Percentiles rank a stretch among this genome's conserved stretches.
Evolutionary conservation across 257 asterid genomes (phyloP).

Genomic region (Nyctanthes arbortristis): DNA sequence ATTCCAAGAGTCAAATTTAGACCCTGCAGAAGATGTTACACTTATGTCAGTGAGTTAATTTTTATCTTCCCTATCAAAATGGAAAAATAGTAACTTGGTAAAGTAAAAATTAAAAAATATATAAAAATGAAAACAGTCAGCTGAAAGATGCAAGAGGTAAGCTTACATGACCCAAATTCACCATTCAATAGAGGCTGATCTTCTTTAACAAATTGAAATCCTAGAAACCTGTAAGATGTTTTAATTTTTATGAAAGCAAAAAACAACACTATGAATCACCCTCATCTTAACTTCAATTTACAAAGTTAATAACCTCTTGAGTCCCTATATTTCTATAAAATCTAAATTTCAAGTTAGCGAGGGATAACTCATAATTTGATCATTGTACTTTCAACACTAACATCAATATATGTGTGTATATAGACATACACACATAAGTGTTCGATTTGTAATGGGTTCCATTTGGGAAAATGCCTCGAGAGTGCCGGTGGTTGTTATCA

Average conservation of each 20-base stretch:
- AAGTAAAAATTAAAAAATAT: background rate
- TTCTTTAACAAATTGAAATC: slow-evolving; percentile 75
- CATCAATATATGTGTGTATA: background rate
- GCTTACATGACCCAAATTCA: slow-evolving; percentile 56
- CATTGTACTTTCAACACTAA: background rate
- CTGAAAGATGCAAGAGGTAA: slow-evolving; percentile 13
- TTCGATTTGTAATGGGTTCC: too few species aligned
- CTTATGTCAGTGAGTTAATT: slow-evolving; percentile 3
- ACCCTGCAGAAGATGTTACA: slow-evolving; percentile 51
- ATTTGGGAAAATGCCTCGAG: too few species aligned
- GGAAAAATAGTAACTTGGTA: background rate
- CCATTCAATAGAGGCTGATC: slow-evolving; percentile 51
- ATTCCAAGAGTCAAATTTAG: slow-evolving; percentile 39
- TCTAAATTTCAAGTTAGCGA: slow-evolving; percentile 11
- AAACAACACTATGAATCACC: slow-evolving; percentile 8
- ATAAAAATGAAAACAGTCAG: background rate
- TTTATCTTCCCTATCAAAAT: background rate
- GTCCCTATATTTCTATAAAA: background rate
- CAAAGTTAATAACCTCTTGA: slow-evolving; percentile 4
- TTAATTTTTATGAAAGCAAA: slow-evolving; percentile 17
- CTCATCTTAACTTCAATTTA: slow-evolving; percentile 5
- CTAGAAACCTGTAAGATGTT: slow-evolving; percentile 65
- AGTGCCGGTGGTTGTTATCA: too few species aligned
- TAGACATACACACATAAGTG: too few species aligned
- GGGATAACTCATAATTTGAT: background rate